Percentiles rank a stretch among this genome's conserved stretches.
These are phyloP conservation scores for Crithidia expoeki DNA, from an alignment of 208 protist species.

Conservation along the genomic window DNA sequence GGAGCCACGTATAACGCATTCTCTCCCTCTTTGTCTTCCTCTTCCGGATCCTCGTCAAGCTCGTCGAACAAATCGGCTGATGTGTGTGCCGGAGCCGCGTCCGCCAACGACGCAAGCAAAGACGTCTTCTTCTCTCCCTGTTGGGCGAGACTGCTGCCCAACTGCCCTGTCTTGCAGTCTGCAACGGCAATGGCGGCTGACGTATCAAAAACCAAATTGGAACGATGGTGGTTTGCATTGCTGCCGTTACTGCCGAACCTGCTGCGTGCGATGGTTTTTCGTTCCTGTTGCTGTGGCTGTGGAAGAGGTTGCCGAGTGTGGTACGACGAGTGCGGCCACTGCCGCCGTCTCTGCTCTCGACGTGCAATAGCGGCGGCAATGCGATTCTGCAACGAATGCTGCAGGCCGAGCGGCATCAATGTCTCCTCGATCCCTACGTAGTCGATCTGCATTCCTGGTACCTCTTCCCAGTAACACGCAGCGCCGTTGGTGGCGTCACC, in stretches of 20 bases:
- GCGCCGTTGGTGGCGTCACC: too few relatives aligned
- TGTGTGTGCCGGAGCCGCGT: background rate
- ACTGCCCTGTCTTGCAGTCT: too few relatives aligned
- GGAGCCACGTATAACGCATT: too few relatives aligned
- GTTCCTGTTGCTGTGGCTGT: background rate
- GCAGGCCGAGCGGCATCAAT: slow-evolving; percentile 14
- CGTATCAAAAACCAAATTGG: too few relatives aligned
- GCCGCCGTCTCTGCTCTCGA: slow-evolving; percentile 17
- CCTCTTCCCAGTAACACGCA: slow-evolving; percentile 12
- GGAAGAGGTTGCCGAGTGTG: background rate
- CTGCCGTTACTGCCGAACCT: background rate
- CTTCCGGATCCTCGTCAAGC: background rate
- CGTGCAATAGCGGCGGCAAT: slow-evolving; percentile 20
- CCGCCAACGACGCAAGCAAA: background rate
- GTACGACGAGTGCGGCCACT: background rate
- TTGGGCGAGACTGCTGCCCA: too few relatives aligned
- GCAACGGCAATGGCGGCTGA: too few relatives aligned
- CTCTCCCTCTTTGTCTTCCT: background rate
- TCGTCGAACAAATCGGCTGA: background rate
- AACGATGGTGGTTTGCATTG: too few relatives aligned
- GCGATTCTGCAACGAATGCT: slow-evolving; percentile 9
- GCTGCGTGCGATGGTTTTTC: background rate
- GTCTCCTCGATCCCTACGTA: slow-evolving; percentile 29
- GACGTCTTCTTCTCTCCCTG: background rate
- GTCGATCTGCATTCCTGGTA: slow-evolving; percentile 9